Percentiles rank a stretch among this genome's conserved stretches.
Conservation (phyloP, 768 basidiomycete species). For the Hygrocybe punicea region DNA sequence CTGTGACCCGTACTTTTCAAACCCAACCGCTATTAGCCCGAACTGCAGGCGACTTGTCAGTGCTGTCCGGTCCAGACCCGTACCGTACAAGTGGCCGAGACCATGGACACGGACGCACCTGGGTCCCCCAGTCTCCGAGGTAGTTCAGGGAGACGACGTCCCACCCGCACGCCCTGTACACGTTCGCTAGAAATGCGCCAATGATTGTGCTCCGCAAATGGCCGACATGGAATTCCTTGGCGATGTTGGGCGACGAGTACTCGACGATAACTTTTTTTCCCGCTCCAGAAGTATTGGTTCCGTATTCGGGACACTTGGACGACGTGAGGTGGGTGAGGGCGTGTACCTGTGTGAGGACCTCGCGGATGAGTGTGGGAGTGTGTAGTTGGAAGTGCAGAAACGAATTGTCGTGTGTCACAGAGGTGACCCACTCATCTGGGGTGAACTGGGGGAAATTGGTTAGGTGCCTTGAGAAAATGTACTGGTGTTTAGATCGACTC, state of each 20-base stretch:
- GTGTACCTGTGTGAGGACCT: slow-evolving; percentile 72
- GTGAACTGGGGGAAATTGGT: slow-evolving; percentile 57
- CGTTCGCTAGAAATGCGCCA: slow-evolving; percentile 87
- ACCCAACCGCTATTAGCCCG: slow-evolving; percentile 86
- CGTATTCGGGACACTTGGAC: slow-evolving; percentile 67
- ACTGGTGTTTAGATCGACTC: too few species aligned
- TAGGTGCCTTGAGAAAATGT: neutral
- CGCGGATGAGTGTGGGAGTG: slow-evolving; percentile 57
- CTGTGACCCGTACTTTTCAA: slow-evolving; percentile 85
- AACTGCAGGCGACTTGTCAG: slow-evolving; percentile 43
- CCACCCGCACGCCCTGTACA: slow-evolving; percentile 93
- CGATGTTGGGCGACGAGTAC: slow-evolving; percentile 96
- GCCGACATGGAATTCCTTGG: slow-evolving; percentile 97
- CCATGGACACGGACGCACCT: slow-evolving; percentile 50
- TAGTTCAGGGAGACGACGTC: slow-evolving; percentile 90
- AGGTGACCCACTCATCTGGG: slow-evolving; percentile 74
- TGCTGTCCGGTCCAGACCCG: neutral
- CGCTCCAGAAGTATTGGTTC: slow-evolving; percentile 69
- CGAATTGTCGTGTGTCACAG: slow-evolving; percentile 64
- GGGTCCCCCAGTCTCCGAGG: slow-evolving; percentile 97
- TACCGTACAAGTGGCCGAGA: neutral
- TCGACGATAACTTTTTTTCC: slow-evolving; percentile 87
- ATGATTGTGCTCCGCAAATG: slow-evolving; percentile 98
- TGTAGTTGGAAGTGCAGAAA: slow-evolving; percentile 83
- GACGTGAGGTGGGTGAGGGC: slow-evolving; percentile 61